Evolutionary conservation across 495 filamentous ascomycete species (phyloP).

Genomic region (Penicillium nucicola): DNA sequence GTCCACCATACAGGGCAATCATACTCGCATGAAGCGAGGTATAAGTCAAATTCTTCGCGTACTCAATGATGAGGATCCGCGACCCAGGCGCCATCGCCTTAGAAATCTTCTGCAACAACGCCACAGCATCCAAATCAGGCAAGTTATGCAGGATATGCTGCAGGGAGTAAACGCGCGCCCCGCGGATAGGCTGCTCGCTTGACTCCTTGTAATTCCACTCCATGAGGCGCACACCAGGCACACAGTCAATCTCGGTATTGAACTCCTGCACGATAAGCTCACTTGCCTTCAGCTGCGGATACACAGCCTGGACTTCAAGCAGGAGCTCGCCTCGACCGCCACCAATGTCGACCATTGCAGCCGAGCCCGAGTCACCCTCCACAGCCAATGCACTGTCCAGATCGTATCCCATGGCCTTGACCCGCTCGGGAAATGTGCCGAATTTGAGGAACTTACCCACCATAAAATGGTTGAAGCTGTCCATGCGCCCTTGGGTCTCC

Average conservation of each 20-base stretch:
- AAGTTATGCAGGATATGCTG: slow-evolving; percentile 45
- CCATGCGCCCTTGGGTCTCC: slow-evolving; percentile 35
- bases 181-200: slow-evolving; percentile 29
- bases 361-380: background rate
- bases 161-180: slow-evolving; percentile 43
- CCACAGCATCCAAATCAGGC: slow-evolving; percentile 34
- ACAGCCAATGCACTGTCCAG: slow-evolving; percentile 27
- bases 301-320: slow-evolving; percentile 36
- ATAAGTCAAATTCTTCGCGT: slow-evolving; percentile 30
- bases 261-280: slow-evolving; percentile 49
- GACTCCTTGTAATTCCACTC: slow-evolving; percentile 36
- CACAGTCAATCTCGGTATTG: slow-evolving; percentile 25
- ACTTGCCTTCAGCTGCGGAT: slow-evolving; percentile 34
- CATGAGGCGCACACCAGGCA: slow-evolving; percentile 28
- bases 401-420: slow-evolving; percentile 27
- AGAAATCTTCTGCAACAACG: slow-evolving; percentile 38
- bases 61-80: slow-evolving; percentile 44
- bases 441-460: slow-evolving; percentile 36
- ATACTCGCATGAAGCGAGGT: slow-evolving; percentile 34
- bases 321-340: slow-evolving; percentile 53
- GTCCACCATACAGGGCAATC: slow-evolving; percentile 33
- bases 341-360: slow-evolving; percentile 52
- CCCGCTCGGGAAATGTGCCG: slow-evolving; percentile 28
- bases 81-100: slow-evolving; percentile 45
- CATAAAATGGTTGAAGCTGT: slow-evolving; percentile 43